These are phyloP conservation scores for Epichloe gansuensis DNA, from an alignment of 2,329 filamentous ascomycete genomes.

Conservation along the genomic window DNA sequence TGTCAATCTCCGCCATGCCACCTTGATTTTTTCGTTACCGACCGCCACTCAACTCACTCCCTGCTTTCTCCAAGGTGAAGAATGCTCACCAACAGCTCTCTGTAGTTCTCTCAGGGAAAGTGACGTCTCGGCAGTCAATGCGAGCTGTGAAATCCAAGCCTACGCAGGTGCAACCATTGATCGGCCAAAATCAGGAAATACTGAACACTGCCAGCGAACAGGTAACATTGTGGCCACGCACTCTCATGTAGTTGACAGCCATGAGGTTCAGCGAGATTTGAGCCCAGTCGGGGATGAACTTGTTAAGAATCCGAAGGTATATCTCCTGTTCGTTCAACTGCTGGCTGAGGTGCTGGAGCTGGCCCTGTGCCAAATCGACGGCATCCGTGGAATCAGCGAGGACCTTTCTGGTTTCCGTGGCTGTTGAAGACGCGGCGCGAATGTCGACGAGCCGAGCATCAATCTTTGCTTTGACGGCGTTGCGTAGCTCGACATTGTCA, in stretches of 20 bases:
- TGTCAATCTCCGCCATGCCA: neutral
- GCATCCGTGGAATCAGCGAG: neutral
- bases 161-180: neutral
- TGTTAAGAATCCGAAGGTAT: neutral
- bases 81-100: neutral
- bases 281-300: neutral
- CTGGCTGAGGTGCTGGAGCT: neutral
- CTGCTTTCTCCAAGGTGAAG: neutral
- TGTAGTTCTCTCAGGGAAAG: neutral
- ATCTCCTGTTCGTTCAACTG: neutral
- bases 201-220: neutral
- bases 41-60: neutral
- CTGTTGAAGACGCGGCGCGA: neutral
- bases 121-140: neutral
- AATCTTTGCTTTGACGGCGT: neutral
- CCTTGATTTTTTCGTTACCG: neutral
- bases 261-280: neutral
- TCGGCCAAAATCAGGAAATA: neutral
- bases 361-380: neutral
- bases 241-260: neutral
- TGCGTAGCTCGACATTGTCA: neutral
- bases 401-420: neutral
- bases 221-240: neutral
- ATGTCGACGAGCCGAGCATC: neutral
- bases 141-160: neutral